These are phyloP conservation scores for Melaleuca alternifolia DNA, from an alignment of 345 rosid species.

Conservation along the genomic window DNA sequence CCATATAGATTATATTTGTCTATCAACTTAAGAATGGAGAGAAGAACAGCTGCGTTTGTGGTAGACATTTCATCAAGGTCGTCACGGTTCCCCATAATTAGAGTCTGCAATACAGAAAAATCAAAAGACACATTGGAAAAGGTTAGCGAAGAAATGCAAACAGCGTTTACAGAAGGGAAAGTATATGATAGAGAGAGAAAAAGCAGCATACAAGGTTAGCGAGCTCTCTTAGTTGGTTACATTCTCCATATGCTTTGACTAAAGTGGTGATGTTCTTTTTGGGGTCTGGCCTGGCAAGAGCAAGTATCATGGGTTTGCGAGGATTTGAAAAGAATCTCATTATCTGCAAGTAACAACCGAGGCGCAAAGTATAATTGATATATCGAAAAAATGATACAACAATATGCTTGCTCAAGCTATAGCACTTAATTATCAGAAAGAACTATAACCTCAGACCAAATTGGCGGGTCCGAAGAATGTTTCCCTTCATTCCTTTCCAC, in stretches of 20 bases:
- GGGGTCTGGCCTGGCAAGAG: constrained; percentile 99
- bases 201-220: constrained; percentile 64
- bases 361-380: background rate
- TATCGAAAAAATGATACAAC: background rate
- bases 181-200: background rate
- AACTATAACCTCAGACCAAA: constrained; percentile 69
- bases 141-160: background rate
- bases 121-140: background rate
- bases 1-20: constrained; percentile 98
- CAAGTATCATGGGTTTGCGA: constrained; percentile 95
- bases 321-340: constrained; percentile 95
- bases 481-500: constrained; percentile 40
- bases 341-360: constrained; percentile 43
- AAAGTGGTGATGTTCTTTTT: constrained; percentile 94
- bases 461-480: constrained; percentile 58
- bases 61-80: constrained; percentile 97
- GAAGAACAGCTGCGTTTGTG: constrained; percentile 87
- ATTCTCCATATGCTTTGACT: constrained; percentile 99
- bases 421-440: background rate
- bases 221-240: constrained; percentile 92
- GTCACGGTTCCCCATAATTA: constrained; percentile 98
- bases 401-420: background rate
- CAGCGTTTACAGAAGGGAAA: background rate
- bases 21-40: constrained; percentile 87
- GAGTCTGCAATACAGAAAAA: constrained; percentile 41